Conservation (phyloP, 495 filamentous ascomycete species). For the Penicillium atrosanguineum region DNA sequence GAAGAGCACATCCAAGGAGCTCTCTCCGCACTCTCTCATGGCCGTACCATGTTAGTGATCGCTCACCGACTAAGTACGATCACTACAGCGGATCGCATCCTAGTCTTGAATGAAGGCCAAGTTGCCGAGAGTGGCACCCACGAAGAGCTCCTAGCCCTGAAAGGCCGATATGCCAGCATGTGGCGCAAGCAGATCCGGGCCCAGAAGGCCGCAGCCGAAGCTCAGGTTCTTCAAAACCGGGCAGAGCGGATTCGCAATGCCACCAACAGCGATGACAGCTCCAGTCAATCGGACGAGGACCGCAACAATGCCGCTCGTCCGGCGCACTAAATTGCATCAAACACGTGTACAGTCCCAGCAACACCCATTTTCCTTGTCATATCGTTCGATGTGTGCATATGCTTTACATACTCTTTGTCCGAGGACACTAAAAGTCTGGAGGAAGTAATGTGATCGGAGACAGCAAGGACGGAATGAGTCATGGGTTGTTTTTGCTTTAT, state of each 20-base stretch:
- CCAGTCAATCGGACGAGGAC: constrained; percentile 53
- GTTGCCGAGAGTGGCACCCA: constrained; percentile 87
- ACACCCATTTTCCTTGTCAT: constrained; percentile 20
- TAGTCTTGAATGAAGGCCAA: constrained; percentile 82
- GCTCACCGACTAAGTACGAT: constrained; percentile 93
- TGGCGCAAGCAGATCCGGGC: constrained; percentile 94
- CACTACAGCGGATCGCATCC: constrained; percentile 88
- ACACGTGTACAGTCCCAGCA: constrained; percentile 17
- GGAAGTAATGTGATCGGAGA: constrained; percentile 17
- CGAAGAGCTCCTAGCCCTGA: constrained; percentile 71
- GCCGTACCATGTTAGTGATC: constrained; percentile 82
- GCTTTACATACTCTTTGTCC: constrained; percentile 11
- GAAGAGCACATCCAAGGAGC: constrained; percentile 94
- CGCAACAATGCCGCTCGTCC: constrained; percentile 33
- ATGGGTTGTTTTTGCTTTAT: constrained; percentile 5
- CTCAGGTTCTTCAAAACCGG: constrained; percentile 52
- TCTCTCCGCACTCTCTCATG: constrained; percentile 71
- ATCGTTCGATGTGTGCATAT: constrained; percentile 29
- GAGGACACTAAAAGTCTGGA: constrained; percentile 12
- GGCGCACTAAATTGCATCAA: constrained; percentile 17
- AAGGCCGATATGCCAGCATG: constrained; percentile 85
- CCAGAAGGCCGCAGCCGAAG: constrained; percentile 77
- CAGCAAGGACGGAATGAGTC: constrained; percentile 5
- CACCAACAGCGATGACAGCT: constrained; percentile 48
- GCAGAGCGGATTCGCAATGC: constrained; percentile 47